Evolutionary conservation across 163 green algal genomes (phyloP).

Genomic region (Volvox carteri): DNA sequence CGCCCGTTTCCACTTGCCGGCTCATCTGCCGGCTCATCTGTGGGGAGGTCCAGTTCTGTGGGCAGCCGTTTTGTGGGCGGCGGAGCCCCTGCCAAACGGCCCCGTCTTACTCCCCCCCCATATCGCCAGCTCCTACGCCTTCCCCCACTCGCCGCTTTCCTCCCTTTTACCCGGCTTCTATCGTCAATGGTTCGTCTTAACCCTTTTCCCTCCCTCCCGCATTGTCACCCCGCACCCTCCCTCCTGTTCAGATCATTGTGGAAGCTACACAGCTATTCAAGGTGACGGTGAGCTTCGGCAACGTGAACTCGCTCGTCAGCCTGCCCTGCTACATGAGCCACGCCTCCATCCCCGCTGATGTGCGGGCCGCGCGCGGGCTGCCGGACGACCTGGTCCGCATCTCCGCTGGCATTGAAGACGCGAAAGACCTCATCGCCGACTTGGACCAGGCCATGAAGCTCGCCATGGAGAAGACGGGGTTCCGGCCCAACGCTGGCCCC

Average conservation of each 20-base stretch:
- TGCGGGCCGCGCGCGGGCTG: conserved; percentile 91
- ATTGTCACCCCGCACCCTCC: too few species aligned
- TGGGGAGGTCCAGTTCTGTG: too few species aligned
- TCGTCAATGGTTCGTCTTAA: too few species aligned
- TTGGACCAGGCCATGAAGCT: conserved; percentile 85
- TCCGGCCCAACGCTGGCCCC: background rate
- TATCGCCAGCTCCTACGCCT: too few species aligned
- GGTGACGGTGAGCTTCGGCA: conserved; percentile 94
- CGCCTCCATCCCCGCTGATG: conserved; percentile 92
- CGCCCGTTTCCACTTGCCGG: too few species aligned
- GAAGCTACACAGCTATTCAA: conserved; percentile 95
- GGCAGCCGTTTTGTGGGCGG: too few species aligned
- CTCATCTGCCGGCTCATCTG: too few species aligned
- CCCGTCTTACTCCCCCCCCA: too few species aligned
- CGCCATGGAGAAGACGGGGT: conserved; percentile 64
- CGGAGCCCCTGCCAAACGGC: too few species aligned
- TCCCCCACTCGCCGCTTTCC: too few species aligned
- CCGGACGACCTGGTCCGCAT: conserved; percentile 97
- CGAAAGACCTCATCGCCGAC: conserved; percentile 90
- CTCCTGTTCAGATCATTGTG: conserved; percentile 84
- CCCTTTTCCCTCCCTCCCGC: too few species aligned
- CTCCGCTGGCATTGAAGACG: conserved; percentile 93
- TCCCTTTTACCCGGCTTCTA: too few species aligned
- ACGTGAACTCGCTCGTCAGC: conserved; percentile 91
- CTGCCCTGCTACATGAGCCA: conserved; percentile 99